phyloP scores from a whole-genome alignment of 2,329 filamentous ascomycete genomes.

The Fusarium chuoi region DNA sequence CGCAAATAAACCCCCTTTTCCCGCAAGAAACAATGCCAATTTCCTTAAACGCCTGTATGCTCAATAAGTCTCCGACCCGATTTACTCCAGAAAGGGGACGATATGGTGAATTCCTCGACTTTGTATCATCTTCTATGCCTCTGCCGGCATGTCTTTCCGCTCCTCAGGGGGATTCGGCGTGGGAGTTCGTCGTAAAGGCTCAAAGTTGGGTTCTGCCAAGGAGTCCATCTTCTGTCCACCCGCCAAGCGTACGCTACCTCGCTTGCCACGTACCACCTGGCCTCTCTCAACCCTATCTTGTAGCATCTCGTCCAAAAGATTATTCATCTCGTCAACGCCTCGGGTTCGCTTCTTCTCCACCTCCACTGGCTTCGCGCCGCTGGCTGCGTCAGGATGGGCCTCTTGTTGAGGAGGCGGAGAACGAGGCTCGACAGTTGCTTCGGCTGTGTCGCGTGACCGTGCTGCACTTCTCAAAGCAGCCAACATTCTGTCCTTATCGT shows the following conservation, averaged over 20 bases:
- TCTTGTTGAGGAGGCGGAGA: conserved; percentile 41
- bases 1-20: conserved; percentile 42
- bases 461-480: conserved; percentile 85
- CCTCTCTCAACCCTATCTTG: conserved; percentile 85
- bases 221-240: conserved; percentile 55
- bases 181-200: conserved; percentile 54
- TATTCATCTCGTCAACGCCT: conserved; percentile 91
- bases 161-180: conserved; percentile 41
- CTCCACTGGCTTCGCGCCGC: conserved; percentile 24
- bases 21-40: conserved; percentile 26
- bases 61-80: conserved; percentile 24
- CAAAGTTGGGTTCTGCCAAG: conserved; percentile 51
- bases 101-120: not conserved
- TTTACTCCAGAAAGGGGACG: conserved; percentile 11
- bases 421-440: conserved; percentile 56
- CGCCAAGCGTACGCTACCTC: conserved; percentile 73
- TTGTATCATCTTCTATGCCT: conserved; percentile 24
- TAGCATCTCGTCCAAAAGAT: conserved; percentile 96
- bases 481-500: conserved; percentile 96
- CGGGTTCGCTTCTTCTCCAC: conserved; percentile 65
- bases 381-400: conserved; percentile 14
- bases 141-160: conserved; percentile 34
- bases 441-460: conserved; percentile 84
- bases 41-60: conserved; percentile 32
- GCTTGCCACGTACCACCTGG: conserved; percentile 72